These are phyloP conservation scores for Neurospora tetraspora DNA, from an alignment of 495 filamentous ascomycete species.

Conservation along the genomic window DNA sequence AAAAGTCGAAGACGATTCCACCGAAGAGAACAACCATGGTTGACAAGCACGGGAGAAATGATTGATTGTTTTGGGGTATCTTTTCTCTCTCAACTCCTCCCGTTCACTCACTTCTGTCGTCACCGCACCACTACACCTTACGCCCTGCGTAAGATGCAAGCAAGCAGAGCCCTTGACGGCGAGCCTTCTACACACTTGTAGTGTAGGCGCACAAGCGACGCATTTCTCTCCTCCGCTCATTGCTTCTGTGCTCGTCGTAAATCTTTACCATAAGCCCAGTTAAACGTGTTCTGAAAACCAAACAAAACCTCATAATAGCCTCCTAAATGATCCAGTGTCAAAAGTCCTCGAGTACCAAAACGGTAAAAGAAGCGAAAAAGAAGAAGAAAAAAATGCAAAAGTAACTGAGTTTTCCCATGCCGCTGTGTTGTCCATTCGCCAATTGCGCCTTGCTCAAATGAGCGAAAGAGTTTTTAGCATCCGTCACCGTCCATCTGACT, in stretches of 20 bases:
- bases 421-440: not conserved
- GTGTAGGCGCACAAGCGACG: not conserved
- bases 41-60: not conserved
- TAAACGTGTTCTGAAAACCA: not conserved
- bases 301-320: not conserved
- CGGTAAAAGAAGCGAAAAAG: not conserved
- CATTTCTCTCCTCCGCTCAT: not conserved
- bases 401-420: not conserved
- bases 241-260: not conserved
- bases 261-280: not conserved
- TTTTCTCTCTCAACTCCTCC: not conserved
- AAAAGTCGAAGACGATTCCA: not conserved
- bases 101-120: not conserved
- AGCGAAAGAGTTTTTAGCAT: not conserved
- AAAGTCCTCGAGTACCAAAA: not conserved
- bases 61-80: not conserved
- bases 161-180: not conserved
- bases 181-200: not conserved
- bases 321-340: not conserved
- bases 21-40: not conserved
- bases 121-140: not conserved
- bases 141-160: not conserved
- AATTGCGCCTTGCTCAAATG: not conserved
- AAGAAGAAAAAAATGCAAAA: not conserved
- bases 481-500: not conserved